Percentiles rank a stretch among this genome's conserved stretches.
Evolutionary conservation across 2,329 filamentous ascomycete genomes (phyloP).

Genomic region (Trichoderma harzianum): DNA sequence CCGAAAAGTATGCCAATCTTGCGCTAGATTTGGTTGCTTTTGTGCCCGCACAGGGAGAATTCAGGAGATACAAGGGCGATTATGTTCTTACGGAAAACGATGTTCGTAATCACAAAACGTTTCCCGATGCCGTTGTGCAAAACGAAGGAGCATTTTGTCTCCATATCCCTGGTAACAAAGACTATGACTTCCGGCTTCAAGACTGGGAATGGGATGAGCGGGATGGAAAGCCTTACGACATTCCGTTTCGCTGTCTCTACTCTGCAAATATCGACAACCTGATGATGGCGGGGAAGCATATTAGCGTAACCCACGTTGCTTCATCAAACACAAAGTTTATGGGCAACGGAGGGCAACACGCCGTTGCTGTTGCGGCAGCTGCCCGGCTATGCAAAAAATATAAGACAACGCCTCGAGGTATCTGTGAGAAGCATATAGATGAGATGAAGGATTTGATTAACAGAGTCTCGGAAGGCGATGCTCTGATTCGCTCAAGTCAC

Average conservation of each 20-base stretch:
- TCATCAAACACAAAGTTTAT: slow-evolving; percentile 8
- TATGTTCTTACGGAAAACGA: neutral
- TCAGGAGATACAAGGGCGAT: neutral
- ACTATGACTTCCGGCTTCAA: neutral
- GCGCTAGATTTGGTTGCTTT: neutral
- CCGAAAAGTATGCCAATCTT: slow-evolving; percentile 6
- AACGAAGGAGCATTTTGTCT: neutral
- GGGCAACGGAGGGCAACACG: neutral
- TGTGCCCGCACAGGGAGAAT: neutral
- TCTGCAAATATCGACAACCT: neutral
- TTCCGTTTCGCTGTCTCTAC: neutral
- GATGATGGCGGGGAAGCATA: slow-evolving; percentile 3
- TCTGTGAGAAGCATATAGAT: neutral
- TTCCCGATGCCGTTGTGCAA: neutral
- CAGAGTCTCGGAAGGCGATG: neutral
- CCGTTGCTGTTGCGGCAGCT: neutral
- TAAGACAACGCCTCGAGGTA: neutral
- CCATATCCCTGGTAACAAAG: neutral
- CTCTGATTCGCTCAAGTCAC: neutral
- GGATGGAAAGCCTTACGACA: neutral
- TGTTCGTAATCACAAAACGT: neutral
- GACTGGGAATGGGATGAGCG: neutral
- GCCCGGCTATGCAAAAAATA: neutral
- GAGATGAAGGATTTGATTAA: neutral
- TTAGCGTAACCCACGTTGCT: neutral